phyloP scores from a whole-genome alignment of 768 basidiomycete genomes.

The Mycena belliarum region DNA sequence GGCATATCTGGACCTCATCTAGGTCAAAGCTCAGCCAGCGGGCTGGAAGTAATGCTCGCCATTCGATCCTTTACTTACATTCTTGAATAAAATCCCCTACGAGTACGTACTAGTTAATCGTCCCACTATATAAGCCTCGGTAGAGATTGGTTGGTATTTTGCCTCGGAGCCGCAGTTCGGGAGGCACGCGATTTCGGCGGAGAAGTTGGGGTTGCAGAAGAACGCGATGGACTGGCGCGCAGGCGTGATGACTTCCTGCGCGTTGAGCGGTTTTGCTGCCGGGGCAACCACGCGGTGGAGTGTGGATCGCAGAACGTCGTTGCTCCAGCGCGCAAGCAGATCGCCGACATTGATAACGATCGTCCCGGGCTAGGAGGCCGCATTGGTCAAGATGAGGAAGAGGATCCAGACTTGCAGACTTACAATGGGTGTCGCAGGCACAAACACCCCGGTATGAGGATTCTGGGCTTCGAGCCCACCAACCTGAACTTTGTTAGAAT shows the following conservation, averaged over 20 bases:
- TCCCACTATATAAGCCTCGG: constrained; percentile 77
- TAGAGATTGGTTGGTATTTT: constrained; percentile 72
- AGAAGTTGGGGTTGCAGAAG: constrained; percentile 84
- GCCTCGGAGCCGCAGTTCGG: constrained; percentile 60
- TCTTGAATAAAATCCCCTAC: constrained; percentile 23
- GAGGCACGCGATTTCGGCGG: constrained; percentile 66
- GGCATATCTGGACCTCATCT: constrained; percentile 20
- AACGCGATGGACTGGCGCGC: constrained; percentile 80
- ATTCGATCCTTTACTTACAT: neutral
- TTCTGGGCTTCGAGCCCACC: constrained; percentile 84
- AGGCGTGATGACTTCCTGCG: constrained; percentile 58
- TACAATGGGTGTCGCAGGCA: constrained; percentile 78
- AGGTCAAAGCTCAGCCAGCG: neutral
- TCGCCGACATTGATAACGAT: constrained; percentile 86
- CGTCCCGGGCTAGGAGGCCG: constrained; percentile 63
- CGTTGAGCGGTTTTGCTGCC: constrained; percentile 46
- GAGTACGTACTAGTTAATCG: constrained; percentile 62
- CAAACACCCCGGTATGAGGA: constrained; percentile 70
- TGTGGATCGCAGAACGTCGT: constrained; percentile 76
- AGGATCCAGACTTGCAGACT: constrained; percentile 22
- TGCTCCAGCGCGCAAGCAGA: constrained; percentile 81
- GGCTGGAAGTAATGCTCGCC: neutral
- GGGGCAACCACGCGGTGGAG: constrained; percentile 84
- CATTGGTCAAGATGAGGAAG: neutral
- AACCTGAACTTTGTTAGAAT: constrained; percentile 40